Evolutionary conservation across 495 filamentous ascomycete species (phyloP).

Genomic region (Aspergillus biplanus): DNA sequence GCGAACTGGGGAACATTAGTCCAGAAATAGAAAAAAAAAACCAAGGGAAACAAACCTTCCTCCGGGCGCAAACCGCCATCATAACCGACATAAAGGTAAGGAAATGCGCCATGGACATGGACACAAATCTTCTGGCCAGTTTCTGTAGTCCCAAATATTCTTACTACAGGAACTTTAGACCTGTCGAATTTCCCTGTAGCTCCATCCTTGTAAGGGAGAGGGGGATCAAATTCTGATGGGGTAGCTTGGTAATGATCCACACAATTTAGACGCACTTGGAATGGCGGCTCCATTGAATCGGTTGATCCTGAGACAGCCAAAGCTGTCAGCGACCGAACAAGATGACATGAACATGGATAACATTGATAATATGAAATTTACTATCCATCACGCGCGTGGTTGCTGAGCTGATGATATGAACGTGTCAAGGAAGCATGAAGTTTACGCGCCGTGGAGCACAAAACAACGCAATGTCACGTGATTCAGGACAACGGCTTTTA

Average conservation of each 20-base stretch:
- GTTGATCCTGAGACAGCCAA: constrained; percentile 25
- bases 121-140: constrained; percentile 95
- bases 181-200: constrained; percentile 55
- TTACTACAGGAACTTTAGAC: constrained; percentile 81
- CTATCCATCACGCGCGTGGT: not conserved
- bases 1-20: constrained; percentile 54
- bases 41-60: constrained; percentile 55
- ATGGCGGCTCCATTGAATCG: constrained; percentile 58
- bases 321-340: constrained; percentile 37
- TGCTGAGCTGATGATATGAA: not conserved
- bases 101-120: constrained; percentile 94
- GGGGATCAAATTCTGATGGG: constrained; percentile 81
- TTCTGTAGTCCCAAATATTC: constrained; percentile 92
- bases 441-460: constrained; percentile 29
- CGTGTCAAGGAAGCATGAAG: constrained; percentile 7
- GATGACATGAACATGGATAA: constrained; percentile 8
- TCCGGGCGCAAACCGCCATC: constrained; percentile 66
- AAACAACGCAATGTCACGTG: constrained; percentile 43
- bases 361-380: constrained; percentile 15
- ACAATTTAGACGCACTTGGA: constrained; percentile 90
- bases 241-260: constrained; percentile 88
- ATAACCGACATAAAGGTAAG: constrained; percentile 93
- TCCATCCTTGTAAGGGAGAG: constrained; percentile 61
- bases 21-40: not conserved
- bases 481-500: not conserved